Evolutionary conservation across 768 basidiomycete genomes (phyloP).

Genomic region (Clitopilus hobsonii): DNA sequence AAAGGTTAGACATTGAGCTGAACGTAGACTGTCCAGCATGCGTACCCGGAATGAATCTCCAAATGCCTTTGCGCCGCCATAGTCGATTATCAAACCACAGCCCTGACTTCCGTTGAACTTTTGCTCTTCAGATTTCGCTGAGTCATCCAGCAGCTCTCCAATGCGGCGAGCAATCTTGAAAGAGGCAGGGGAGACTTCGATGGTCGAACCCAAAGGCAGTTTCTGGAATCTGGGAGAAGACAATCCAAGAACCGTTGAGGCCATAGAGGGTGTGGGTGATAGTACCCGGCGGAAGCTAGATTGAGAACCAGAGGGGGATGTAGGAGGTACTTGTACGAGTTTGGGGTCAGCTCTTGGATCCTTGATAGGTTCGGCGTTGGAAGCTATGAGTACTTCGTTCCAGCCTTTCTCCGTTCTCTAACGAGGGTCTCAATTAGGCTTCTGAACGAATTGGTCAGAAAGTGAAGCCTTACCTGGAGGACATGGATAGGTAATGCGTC

Average conservation of each 20-base stretch:
- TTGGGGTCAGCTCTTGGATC: constrained; percentile 9
- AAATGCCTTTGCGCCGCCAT: constrained; percentile 70
- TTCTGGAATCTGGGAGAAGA: constrained; percentile 68
- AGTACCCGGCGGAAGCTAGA: constrained; percentile 61
- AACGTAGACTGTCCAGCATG: too few relatives aligned
- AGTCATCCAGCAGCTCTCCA: constrained; percentile 41
- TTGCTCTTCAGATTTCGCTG: not conserved
- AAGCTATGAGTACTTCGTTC: constrained; percentile 79
- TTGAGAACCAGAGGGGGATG: constrained; percentile 1
- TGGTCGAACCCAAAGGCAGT: constrained; percentile 62
- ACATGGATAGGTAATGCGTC: constrained; percentile 93
- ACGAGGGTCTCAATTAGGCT: not conserved
- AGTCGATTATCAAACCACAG: constrained; percentile 83
- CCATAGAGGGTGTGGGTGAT: constrained; percentile 46
- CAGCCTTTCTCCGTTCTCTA: constrained; percentile 80
- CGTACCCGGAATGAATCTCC: constrained; percentile 79
- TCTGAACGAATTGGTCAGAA: not conserved
- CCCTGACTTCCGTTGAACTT: constrained; percentile 26
- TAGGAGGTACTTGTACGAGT: constrained; percentile 6
- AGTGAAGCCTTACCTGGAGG: constrained; percentile 56
- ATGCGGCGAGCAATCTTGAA: constrained; percentile 66
- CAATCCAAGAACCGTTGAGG: constrained; percentile 51
- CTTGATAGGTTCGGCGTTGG: constrained; percentile 17
- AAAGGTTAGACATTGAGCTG: too few relatives aligned
- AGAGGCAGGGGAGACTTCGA: constrained; percentile 77